Base-by-base conservation (phyloP, 116 monocot genomes). In the Zostera marina region DNA sequence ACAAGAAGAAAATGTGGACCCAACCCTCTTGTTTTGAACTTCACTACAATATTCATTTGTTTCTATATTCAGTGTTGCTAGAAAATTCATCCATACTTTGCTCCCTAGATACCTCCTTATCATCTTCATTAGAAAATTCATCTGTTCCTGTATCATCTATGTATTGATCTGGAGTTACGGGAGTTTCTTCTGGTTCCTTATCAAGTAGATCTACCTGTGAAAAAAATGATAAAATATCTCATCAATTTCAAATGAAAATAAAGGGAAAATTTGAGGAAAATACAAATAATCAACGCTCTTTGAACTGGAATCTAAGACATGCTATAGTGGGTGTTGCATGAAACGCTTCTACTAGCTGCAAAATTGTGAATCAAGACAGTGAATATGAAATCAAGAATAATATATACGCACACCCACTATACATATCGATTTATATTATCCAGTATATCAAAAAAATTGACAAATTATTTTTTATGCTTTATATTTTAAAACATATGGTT, bases 271-370 rank as follows among this genome's bases (percentile, higher is more conserved):
- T 17, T n/a, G 22, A 52, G 9, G 41, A 51, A 49, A n/a, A 38
- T 39, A 8, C 26, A 52, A 19, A 63, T 19, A 3, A 17, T 52
- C 76, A 62, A 89, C 20, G 72, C 89, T 67, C 44, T 73, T 72
- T 39, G 96, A 85, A 71, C 89, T 89, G 5, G 89, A 71, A 52
- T 96, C 89, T 47, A 96, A 56, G 10, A 96, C 96, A 74, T 96
- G 96, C 96, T n/a, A n/a, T n/a, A n/a, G n/a, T n/a, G n/a, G 89
- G 67, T 23, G 96, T 96, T 54, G 96, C 96, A 80, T 89, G 96
- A 78, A 96, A 96, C 42, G 96, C 96, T 76, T 96, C 96, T 19
- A 96, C 84, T 60, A 96, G 68, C 96, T 96, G 74, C 26, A 68
- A 68, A 60, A 66, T 0, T 32, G 1, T 2, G 52, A 68, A 38